Percentiles rank a stretch among this genome's conserved stretches.
Evolutionary conservation across 495 filamentous ascomycete species (phyloP).

Genomic region (Lichenothelia convexa): DNA sequence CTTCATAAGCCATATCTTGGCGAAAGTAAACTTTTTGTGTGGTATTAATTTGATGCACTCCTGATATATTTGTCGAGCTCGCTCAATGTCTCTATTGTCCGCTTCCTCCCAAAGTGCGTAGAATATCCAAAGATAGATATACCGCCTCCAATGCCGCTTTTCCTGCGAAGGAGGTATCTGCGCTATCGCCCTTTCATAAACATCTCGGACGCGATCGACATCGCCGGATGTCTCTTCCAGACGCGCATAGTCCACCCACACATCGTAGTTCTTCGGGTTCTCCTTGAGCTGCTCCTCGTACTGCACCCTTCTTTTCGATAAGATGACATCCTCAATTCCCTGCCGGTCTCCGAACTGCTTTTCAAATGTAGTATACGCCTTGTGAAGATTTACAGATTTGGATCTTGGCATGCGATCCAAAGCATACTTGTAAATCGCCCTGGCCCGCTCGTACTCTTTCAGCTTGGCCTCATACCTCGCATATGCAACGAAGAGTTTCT

Average conservation of each 20-base stretch:
- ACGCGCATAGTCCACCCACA: conserved; percentile 89
- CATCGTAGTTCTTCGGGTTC: conserved; percentile 83
- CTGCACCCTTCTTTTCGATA: conserved; percentile 83
- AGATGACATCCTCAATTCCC: conserved; percentile 85
- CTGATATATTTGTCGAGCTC: conserved; percentile 78
- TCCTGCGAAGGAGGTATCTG: conserved; percentile 91
- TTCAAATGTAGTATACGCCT: conserved; percentile 90
- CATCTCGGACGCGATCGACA: conserved; percentile 63
- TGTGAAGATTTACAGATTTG: conserved; percentile 69
- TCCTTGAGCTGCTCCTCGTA: conserved; percentile 88
- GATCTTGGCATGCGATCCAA: conserved; percentile 79
- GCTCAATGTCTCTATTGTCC: conserved; percentile 56
- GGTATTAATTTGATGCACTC: conserved; percentile 77
- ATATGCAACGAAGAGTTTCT: conserved; percentile 84
- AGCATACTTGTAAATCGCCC: conserved; percentile 93
- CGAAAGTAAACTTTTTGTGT: conserved; percentile 94
- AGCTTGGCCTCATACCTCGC: conserved; percentile 83
- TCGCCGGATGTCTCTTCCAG: conserved; percentile 74
- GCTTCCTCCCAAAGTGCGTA: conserved; percentile 92
- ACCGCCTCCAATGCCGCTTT: conserved; percentile 91
- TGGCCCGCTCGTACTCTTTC: conserved; percentile 86
- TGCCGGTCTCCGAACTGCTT: conserved; percentile 93
- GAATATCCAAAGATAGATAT: conserved; percentile 96
- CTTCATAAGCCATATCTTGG: conserved; percentile 86
- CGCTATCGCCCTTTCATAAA: conserved; percentile 91